Base-by-base conservation (phyloP, 2,329 filamentous ascomycete species). In the Parascedosporium putredinis region DNA sequence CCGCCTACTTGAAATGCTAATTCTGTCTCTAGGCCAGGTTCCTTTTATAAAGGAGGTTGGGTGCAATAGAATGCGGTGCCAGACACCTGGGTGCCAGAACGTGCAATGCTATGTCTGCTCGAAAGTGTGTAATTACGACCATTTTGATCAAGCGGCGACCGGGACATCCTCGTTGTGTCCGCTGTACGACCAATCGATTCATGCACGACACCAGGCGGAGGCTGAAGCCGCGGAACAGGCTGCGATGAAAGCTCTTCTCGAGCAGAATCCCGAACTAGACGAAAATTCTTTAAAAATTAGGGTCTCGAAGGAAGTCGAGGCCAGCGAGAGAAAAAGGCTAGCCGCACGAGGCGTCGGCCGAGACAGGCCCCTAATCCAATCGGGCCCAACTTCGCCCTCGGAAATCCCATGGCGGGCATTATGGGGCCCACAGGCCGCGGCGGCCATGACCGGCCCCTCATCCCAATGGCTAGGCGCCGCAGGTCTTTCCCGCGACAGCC, bases 51-150 rank as follows among this genome's bases (percentile, higher is more conserved):
- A 94, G 60, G 76, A 83, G 31, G 62, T 69, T 27, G 88, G 88
- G 2, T 95, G 88, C 68, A 94, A 94, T 67, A 90, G 90, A 65
- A 87, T 95, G 77, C 74, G 64, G 0, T 95, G 88, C 62, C 70
- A 76, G 0, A 73, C 74, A n/a, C 47, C 59, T 36, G 65, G 66
- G 1, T 82, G 78, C 52, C 4, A 50, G 2, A 75, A 78, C 42
- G 58, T 74, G 0, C 77, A 81, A 55, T 84, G 82, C 59, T 88
- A 89, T 57, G 72, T 88, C 38, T 95, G 88, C 66, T 81, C 80
- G 20, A 71, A 83, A 57, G 76, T 78, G 1, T 77, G 73, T 51
- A 66, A 75, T 50, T 93, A 94, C 58, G 56, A 69, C 0, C 88
- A 94, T 63, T 94, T 94, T 58, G n/a, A n/a, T n/a, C n/a, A n/a